Percentiles rank a stretch among this genome's conserved stretches.
phyloP scores from a whole-genome alignment of 805 yeast species.

The Kodamaea jinghongensis region DNA sequence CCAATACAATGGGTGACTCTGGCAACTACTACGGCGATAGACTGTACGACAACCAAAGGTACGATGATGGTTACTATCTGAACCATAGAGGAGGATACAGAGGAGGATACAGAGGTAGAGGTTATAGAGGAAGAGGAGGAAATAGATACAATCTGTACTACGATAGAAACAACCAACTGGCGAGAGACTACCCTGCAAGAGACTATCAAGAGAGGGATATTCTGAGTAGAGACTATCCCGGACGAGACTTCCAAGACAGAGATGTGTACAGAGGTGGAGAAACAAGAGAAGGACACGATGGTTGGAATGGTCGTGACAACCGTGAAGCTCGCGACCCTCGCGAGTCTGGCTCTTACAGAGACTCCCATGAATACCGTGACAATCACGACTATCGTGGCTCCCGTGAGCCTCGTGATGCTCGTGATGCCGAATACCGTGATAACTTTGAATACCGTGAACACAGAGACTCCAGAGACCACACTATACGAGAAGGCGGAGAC shows the following conservation, averaged over 20 bases:
- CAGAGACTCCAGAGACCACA: conserved; percentile 2
- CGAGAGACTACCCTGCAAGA: neutral
- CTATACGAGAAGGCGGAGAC: neutral
- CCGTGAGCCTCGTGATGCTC: neutral
- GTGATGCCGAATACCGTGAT: neutral
- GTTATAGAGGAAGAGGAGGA: conserved; percentile 19
- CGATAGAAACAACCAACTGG: neutral
- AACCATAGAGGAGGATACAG: conserved; percentile 15
- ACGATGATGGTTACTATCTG: conserved; percentile 12
- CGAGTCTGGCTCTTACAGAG: no score
- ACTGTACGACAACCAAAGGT: conserved; percentile 2
- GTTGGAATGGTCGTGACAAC: no score
- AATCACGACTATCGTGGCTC: no score
- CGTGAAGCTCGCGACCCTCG: no score
- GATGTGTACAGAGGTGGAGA: neutral
- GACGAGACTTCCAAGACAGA: neutral
- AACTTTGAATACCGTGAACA: neutral
- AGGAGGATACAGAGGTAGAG: conserved; percentile 19
- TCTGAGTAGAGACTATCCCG: neutral
- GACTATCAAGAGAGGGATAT: neutral
- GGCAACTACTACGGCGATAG: conserved; percentile 8
- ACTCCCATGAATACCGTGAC: no score
- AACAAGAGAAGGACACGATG: neutral
- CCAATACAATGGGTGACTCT: neutral
- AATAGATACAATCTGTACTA: neutral